These are phyloP conservation scores for Hepatocystis sp. DNA, from an alignment of 169 alveolate genomes.

Conservation along the genomic window DNA sequence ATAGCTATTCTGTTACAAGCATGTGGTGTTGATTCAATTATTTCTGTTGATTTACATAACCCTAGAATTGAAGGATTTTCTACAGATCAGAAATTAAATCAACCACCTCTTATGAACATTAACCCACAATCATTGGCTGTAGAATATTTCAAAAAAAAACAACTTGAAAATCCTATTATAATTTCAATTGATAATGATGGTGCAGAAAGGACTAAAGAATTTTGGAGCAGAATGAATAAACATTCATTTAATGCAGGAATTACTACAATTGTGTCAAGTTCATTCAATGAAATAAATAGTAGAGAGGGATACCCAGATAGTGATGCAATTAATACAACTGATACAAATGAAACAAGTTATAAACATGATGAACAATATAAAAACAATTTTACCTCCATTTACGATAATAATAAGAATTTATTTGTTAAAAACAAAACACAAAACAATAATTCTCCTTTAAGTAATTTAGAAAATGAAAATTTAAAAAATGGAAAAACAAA, in stretches of 20 bases:
- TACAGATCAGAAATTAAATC: slow-evolving; percentile 66
- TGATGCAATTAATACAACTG: too few species aligned
- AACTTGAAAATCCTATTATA: slow-evolving; percentile 79
- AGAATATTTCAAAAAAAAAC: slow-evolving; percentile 78
- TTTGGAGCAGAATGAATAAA: slow-evolving; percentile 80
- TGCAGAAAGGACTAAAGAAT: slow-evolving; percentile 83
- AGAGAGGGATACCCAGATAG: slow-evolving; percentile 69
- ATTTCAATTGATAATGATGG: slow-evolving; percentile 90
- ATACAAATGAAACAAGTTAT: too few species aligned
- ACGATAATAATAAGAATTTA: slow-evolving; percentile 20
- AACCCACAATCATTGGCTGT: slow-evolving; percentile 83
- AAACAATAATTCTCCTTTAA: slow-evolving; percentile 21
- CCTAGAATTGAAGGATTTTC: slow-evolving; percentile 84
- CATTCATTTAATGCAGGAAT: slow-evolving; percentile 79
- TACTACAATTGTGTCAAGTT: slow-evolving; percentile 76
- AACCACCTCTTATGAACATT: slow-evolving; percentile 82
- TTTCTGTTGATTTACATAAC: slow-evolving; percentile 86
- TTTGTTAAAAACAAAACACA: slow-evolving; percentile 26
- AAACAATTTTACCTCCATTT: slow-evolving; percentile 4
- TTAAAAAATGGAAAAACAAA: slow-evolving; percentile 82
- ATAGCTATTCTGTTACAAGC: slow-evolving; percentile 78
- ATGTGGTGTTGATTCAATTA: slow-evolving; percentile 85
- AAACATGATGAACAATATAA: too few species aligned
- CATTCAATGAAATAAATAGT: slow-evolving; percentile 24
- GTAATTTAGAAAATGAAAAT: slow-evolving; percentile 47